phyloP scores from a whole-genome alignment of 768 basidiomycete species.

The Gelatoporia subvermispora region DNA sequence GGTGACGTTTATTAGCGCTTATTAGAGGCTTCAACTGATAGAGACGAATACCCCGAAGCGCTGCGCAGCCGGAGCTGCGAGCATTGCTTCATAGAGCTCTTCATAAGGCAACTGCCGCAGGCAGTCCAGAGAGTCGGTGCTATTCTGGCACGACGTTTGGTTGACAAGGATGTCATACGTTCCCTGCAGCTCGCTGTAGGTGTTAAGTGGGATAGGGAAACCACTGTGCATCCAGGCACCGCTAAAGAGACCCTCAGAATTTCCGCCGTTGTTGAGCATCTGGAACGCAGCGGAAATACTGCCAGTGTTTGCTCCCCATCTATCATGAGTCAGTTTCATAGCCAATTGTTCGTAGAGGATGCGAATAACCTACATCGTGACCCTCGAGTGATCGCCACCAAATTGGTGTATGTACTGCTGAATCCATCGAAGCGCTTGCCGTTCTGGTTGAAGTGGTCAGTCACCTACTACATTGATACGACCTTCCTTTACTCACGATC shows the following conservation, averaged over 20 bases:
- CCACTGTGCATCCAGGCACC: slow-evolving; percentile 17
- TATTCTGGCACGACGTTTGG: slow-evolving; percentile 30
- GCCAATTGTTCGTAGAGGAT: no score
- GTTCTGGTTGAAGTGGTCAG: slow-evolving; percentile 21
- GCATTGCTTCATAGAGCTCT: slow-evolving; percentile 12
- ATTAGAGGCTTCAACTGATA: slow-evolving; percentile 36
- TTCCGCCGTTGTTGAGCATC: slow-evolving; percentile 16
- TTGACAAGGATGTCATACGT: slow-evolving; percentile 38
- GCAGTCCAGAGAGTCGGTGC: slow-evolving; percentile 37
- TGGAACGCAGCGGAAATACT: slow-evolving; percentile 13
- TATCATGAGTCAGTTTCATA: no score
- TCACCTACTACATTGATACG: neutral
- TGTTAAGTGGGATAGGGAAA: slow-evolving; percentile 8
- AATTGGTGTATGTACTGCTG: slow-evolving; percentile 11
- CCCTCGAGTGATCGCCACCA: slow-evolving; percentile 38
- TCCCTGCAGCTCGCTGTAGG: slow-evolving; percentile 19
- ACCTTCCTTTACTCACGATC: slow-evolving; percentile 21
- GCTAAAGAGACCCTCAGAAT: slow-evolving; percentile 16
- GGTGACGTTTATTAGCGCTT: slow-evolving; percentile 34
- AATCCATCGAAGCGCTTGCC: slow-evolving; percentile 34
- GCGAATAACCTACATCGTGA: slow-evolving; percentile 21
- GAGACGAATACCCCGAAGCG: slow-evolving; percentile 25
- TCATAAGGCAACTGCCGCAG: slow-evolving; percentile 33
- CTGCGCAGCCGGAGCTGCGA: slow-evolving; percentile 20
- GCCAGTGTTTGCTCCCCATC: slow-evolving; percentile 21